Conservation (phyloP, 1,284 basidiomycete genomes). For the Afroboletus lepidellus region DNA sequence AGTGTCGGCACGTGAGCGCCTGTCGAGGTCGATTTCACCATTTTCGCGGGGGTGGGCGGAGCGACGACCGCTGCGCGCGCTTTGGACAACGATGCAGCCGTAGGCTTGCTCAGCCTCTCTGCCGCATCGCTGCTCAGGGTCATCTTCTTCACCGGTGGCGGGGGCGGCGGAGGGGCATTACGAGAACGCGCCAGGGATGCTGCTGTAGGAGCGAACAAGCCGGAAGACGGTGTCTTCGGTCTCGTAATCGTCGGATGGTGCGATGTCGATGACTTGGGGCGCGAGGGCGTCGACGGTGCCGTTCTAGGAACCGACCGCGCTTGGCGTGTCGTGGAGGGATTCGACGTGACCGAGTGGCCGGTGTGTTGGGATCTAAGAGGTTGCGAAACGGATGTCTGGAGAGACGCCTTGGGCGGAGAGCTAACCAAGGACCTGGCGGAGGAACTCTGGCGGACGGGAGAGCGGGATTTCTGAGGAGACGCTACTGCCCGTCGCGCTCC, state of each 20-base stretch:
- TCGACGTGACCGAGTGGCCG: constrained; percentile 47
- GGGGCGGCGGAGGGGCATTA: constrained; percentile 44
- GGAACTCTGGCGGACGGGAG: constrained; percentile 22
- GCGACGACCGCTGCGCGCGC: constrained; percentile 32
- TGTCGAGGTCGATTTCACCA: constrained; percentile 24
- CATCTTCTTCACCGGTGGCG: constrained; percentile 52
- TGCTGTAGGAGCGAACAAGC: constrained; percentile 74
- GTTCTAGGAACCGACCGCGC: constrained; percentile 29
- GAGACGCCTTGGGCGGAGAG: constrained; percentile 33
- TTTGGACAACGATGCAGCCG: constrained; percentile 67
- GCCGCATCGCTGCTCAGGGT: constrained; percentile 47
- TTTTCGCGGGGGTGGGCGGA: constrained; percentile 25
- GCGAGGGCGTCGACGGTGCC: constrained; percentile 40
- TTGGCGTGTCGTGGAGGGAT: constrained; percentile 38
- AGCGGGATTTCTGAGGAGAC: constrained; percentile 29
- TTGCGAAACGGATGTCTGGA: constrained; percentile 33
- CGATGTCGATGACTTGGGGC: constrained; percentile 45
- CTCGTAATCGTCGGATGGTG: constrained; percentile 30
- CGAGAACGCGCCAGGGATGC: constrained; percentile 70
- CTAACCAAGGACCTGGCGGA: constrained; percentile 26
- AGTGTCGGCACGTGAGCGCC: constrained; percentile 10
- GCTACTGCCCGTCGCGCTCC: constrained; percentile 16
- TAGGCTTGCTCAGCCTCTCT: constrained; percentile 71
- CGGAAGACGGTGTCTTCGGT: constrained; percentile 56
- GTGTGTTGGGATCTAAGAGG: constrained; percentile 55